Evolutionary conservation across 2,329 filamentous ascomycete genomes (phyloP).

Genomic region (Sporothrix sp.): DNA sequence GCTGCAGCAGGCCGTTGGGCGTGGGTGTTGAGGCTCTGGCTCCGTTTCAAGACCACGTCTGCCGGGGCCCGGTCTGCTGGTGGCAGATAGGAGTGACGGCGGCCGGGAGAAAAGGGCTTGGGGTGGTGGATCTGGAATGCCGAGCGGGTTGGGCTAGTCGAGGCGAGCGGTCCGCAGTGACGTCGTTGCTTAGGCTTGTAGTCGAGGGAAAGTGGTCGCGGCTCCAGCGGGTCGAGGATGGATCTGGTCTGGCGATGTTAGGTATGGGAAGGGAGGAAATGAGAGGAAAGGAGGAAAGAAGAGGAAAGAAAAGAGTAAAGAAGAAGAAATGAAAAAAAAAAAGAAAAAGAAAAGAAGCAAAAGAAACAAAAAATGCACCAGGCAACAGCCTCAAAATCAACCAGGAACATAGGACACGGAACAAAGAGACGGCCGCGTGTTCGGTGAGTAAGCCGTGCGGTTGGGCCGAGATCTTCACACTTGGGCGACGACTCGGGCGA

Average conservation of each 20-base stretch:
- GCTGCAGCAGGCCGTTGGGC: neutral
- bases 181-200: slow-evolving; percentile 13
- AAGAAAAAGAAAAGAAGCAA: neutral
- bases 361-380: neutral
- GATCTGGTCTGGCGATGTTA: slow-evolving; percentile 40
- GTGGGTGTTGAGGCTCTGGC: slow-evolving; percentile 9
- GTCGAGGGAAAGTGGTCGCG: slow-evolving; percentile 24
- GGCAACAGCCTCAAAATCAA: slow-evolving; percentile 2
- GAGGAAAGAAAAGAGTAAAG: neutral
- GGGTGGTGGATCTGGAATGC: slow-evolving; percentile 36
- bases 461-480: neutral
- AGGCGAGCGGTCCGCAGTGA: slow-evolving; percentile 35
- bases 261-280: neutral
- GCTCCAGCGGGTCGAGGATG: slow-evolving; percentile 59
- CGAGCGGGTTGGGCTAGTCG: slow-evolving; percentile 41
- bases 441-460: slow-evolving; percentile 7
- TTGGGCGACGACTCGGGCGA: too few relatives aligned
- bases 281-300: neutral
- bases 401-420: neutral
- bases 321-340: neutral
- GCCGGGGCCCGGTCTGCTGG: slow-evolving; percentile 13
- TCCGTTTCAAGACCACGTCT: slow-evolving; percentile 16
- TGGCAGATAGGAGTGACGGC: slow-evolving; percentile 24
- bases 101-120: slow-evolving; percentile 30
- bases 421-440: slow-evolving; percentile 5